Conservation (phyloP, 2,329 filamentous ascomycete genomes). For the Aspergillus latus region DNA sequence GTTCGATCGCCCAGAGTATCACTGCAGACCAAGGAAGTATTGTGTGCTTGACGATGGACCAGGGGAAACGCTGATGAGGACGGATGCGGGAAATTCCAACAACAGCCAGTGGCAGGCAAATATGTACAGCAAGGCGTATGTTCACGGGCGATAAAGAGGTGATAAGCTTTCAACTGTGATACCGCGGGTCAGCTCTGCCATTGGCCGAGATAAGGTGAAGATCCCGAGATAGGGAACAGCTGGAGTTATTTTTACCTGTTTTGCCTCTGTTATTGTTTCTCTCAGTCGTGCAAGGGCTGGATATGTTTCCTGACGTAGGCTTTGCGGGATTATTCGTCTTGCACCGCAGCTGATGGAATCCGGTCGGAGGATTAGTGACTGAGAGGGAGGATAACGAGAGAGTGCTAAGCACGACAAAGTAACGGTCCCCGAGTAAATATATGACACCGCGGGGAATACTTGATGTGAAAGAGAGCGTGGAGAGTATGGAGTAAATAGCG, state of each 20-base stretch:
- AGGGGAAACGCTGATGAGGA: conserved; percentile 19
- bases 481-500: conserved; percentile 1
- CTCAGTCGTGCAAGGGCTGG: neutral
- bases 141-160: conserved; percentile 17
- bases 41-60: conserved; percentile 6
- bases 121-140: conserved; percentile 15
- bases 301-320: conserved; percentile 3
- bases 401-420: neutral
- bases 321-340: conserved; percentile 22
- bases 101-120: conserved; percentile 19
- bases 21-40: conserved; percentile 9
- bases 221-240: neutral
- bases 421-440: neutral
- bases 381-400: conserved; percentile 1
- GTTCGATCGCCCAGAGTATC: conserved; percentile 16
- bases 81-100: conserved; percentile 15
- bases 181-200: conserved; percentile 17
- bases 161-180: conserved; percentile 25
- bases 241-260: neutral
- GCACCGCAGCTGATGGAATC: conserved; percentile 16
- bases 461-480: neutral
- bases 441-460: neutral
- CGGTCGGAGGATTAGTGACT: conserved; percentile 15
- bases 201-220: conserved; percentile 25
- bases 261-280: neutral